Evolutionary conservation across 805 yeast species (phyloP).

Genomic region (Debaryomyces maramus): DNA sequence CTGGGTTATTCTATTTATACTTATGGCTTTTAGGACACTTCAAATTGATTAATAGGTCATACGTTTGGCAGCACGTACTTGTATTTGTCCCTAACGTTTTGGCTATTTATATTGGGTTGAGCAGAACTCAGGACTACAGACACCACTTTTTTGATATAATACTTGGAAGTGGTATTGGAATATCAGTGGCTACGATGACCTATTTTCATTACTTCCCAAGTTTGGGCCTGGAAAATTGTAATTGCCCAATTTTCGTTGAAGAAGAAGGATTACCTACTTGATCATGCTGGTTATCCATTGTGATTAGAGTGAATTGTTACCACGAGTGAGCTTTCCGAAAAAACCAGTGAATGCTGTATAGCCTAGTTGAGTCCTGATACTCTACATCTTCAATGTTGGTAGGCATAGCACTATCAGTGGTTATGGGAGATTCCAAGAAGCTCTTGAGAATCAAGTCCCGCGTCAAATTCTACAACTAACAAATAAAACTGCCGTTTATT

Average conservation of each 20-base stretch:
- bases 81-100: conserved; percentile 20
- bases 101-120: conserved; percentile 32
- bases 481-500: conserved; percentile 7
- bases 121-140: conserved; percentile 36
- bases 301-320: too few species aligned
- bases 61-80: conserved; percentile 5
- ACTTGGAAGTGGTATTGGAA: conserved; percentile 30
- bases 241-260: conserved; percentile 2
- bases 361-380: too few species aligned
- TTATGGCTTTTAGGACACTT: conserved; percentile 35
- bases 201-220: conserved; percentile 7
- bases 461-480: conserved; percentile 2
- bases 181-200: conserved; percentile 7
- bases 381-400: too few species aligned
- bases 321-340: too few species aligned
- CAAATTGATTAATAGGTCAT: conserved; percentile 7
- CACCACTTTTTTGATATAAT: conserved; percentile 35
- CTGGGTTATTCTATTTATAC: conserved; percentile 32
- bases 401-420: too few species aligned
- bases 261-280: not conserved
- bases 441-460: too few species aligned
- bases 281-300: too few species aligned
- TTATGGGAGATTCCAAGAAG: too few species aligned
- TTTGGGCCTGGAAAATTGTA: not conserved
- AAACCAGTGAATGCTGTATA: too few species aligned